phyloP scores from a whole-genome alignment of 257 asterid species.

The Solanum habrochaites region DNA sequence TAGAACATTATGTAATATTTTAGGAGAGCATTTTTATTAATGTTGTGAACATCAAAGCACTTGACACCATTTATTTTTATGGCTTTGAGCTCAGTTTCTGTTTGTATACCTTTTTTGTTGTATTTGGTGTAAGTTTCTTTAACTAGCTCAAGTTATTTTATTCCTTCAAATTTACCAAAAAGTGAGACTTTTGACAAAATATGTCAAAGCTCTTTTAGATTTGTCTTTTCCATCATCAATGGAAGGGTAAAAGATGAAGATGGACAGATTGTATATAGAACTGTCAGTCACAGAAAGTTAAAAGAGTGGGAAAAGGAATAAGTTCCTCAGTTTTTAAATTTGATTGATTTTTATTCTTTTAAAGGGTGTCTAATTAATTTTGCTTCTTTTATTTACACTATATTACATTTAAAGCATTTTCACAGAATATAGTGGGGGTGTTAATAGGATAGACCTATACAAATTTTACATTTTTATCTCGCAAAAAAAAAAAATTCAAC shows the following conservation, averaged over 20 bases:
- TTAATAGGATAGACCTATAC: not conserved
- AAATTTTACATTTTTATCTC: too few relatives aligned
- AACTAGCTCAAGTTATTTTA: not conserved
- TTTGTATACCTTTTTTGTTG: not conserved
- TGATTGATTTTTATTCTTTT: not conserved
- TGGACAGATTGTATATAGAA: not conserved
- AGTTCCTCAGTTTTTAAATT: not conserved
- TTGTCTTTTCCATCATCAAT: not conserved
- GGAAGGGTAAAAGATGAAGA: not conserved
- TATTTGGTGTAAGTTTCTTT: not conserved
- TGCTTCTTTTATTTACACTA: not conserved
- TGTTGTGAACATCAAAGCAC: not conserved
- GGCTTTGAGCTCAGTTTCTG: not conserved
- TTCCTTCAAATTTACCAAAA: not conserved
- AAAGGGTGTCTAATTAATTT: not conserved
- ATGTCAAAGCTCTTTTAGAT: not conserved
- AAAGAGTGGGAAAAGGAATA: not conserved
- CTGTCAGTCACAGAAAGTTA: not conserved
- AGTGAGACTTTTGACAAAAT: not conserved
- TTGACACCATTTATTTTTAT: not conserved
- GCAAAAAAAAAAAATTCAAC: too few relatives aligned
- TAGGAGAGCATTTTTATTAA: not conserved
- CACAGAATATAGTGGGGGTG: not conserved
- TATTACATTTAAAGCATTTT: not conserved
- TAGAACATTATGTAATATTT: not conserved